Percentiles rank a stretch among this genome's conserved stretches.
phyloP scores from a whole-genome alignment of 495 filamentous ascomycete genomes.

The Podospora fimiseda region DNA sequence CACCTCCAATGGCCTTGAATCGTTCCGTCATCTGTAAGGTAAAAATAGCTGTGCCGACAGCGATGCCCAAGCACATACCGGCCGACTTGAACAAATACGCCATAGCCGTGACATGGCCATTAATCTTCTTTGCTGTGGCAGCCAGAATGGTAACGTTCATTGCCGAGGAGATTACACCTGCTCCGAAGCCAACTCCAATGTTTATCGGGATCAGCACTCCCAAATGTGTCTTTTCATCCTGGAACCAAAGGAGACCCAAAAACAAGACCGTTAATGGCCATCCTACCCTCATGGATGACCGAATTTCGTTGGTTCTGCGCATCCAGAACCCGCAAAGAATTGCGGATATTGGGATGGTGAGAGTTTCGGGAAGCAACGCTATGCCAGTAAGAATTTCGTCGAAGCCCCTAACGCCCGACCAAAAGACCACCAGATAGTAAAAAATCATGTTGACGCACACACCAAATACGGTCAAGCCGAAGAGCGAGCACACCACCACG shows the following conservation, averaged over 20 bases:
- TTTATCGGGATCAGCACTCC: constrained; percentile 48
- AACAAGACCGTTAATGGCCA: constrained; percentile 46
- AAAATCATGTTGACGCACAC: constrained; percentile 37
- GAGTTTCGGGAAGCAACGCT: constrained; percentile 51
- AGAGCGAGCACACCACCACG: constrained; percentile 32
- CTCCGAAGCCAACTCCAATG: constrained; percentile 46
- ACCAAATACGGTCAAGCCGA: constrained; percentile 47
- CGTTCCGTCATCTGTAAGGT: constrained; percentile 52
- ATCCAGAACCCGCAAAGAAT: constrained; percentile 47
- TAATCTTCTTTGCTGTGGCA: constrained; percentile 35
- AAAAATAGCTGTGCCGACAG: constrained; percentile 51
- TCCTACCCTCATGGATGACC: constrained; percentile 50
- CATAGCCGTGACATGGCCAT: constrained; percentile 52
- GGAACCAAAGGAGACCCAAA: constrained; percentile 45
- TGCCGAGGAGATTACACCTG: constrained; percentile 47
- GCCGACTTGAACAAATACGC: constrained; percentile 54
- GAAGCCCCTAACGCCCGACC: constrained; percentile 55
- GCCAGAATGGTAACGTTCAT: constrained; percentile 48
- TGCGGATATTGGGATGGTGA: constrained; percentile 37
- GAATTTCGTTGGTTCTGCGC: constrained; percentile 37
- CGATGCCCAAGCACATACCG: constrained; percentile 46
- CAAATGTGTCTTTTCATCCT: constrained; percentile 41
- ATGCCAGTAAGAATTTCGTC: constrained; percentile 55
- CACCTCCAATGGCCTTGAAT: constrained; percentile 19
- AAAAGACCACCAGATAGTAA: constrained; percentile 65